Base-by-base conservation (phyloP, 371 early-diverging fungal species). In the Neoconidiobolus thromboides region DNA sequence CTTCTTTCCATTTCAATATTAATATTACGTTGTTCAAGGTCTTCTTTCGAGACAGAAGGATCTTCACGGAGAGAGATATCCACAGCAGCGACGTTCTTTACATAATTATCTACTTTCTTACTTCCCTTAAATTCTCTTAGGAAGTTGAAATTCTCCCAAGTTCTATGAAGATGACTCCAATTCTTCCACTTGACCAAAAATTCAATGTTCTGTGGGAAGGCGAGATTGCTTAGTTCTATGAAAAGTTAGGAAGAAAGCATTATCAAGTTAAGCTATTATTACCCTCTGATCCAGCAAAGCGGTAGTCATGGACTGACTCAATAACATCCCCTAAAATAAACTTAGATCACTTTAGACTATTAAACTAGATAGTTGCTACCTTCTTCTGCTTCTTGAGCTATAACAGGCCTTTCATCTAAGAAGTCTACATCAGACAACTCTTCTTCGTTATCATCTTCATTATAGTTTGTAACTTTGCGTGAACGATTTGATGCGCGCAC, bases 171-270 rank as follows among this genome's bases (percentile, higher is more conserved):
- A 71, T 93, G 92, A 2, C 91, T 89, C 76, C 80, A 81, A 2
- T 83, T 79, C 68, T 85, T 85, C 96, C 96, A 97, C 65, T 97
- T 95, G 65, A 97, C 78, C 6, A 83, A 74, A 61, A 82, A 95
- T 71, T 90, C 87, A 63, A 85, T 66, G 58, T 85, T 83, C 41
- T 55, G 41, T 2, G 62, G 49, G 38, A 48, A 55, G 15, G 2
- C 2, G 6, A n/a, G 52, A 10, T 46, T 10, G 3, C 15, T 15
- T 52, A 62, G 26, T 26, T 26, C 26, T 26, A 26, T 26, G 26
- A 26, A 26, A 26, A 26, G 26, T 26, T 26, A 26, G 26, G 26
- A 26, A 26, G 26, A 26, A 26, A 26, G 26, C 26, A 26, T 26
- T 26, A 26, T 26, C 26, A 26, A 26, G 26, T 26, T 26, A 26